Base-by-base conservation (phyloP, 345 rosid genomes). In the Syzygium aromaticum region DNA sequence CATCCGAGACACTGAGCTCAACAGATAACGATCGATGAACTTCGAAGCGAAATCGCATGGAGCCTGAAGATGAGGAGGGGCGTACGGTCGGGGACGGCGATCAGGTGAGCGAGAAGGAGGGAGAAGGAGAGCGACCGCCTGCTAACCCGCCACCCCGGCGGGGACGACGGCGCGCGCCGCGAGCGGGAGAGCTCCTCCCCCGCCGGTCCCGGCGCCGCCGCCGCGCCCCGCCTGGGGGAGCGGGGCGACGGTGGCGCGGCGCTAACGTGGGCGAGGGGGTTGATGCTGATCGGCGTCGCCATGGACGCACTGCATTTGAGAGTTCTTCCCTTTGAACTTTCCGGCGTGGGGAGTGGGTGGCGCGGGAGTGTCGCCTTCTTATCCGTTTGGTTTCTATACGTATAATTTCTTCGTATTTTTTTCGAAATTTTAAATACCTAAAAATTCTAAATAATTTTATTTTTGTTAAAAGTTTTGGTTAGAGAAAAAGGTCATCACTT, bases 51-150 rank as follows among this genome's bases (percentile, higher is more conserved):
- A 33, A 33, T 19, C 49, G 3, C 49, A 0, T 38, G 49, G 49
- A 73, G 49, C 10, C 27, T 22, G 49, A 10, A 73, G 80, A 73
- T 5, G 15, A 73, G 10, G 80, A 73, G 80, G 14, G 49, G 49
- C 49, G 25, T 93, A 96, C 98, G 59, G 86, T 91, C 87, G 2
- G 95, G 94, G 49, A 88, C 51, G 77, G 90, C 77, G 85, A 95
- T 86, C 84, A 91, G 84, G 84, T 84, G 92, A 40, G 94, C 91
- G 88, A 93, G 89, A 82, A 92, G 67, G 87, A 95, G 91, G 86
- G 97, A 93, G 89, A 93, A 22, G 91, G 98, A 94, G 89, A 92
- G 89, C 85, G 91, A 88, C 90, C 97, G 94, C 86, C 96, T 91
- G 93, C 91, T 93, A 56, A 88, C 91, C 84, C 59, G 90, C 95